phyloP scores from a whole-genome alignment of 2,329 filamentous ascomycete genomes.

The Colletotrichum phormii region DNA sequence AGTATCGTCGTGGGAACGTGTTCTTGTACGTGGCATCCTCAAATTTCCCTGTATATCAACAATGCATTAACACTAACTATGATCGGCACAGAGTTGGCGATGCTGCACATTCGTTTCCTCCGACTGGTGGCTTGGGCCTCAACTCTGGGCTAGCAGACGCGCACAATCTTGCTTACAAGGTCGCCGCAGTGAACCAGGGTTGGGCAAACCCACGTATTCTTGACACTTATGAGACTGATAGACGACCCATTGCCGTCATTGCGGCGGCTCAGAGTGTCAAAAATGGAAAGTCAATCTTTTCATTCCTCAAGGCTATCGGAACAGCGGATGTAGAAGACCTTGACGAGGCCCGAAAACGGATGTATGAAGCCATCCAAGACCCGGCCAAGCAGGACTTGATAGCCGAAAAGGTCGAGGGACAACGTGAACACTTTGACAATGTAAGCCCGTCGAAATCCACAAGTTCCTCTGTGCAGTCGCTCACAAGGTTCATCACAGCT shows the following conservation, averaged over 20 bases:
- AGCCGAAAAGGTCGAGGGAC: slow-evolving; percentile 47
- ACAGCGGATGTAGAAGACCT: slow-evolving; percentile 45
- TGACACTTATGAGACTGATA: slow-evolving; percentile 50
- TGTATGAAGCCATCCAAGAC: slow-evolving; percentile 45
- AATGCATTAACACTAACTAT: background rate
- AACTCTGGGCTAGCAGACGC: slow-evolving; percentile 48
- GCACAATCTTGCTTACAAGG: slow-evolving; percentile 49
- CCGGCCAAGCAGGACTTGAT: slow-evolving; percentile 45
- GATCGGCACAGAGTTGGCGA: slow-evolving; percentile 41
- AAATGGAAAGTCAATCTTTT: slow-evolving; percentile 56
- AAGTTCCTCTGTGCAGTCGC: too few relatives aligned
- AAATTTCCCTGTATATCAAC: background rate
- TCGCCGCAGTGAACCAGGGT: slow-evolving; percentile 49
- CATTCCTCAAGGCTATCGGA: slow-evolving; percentile 51
- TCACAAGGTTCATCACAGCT: slow-evolving; percentile 38
- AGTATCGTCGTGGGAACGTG: slow-evolving; percentile 49
- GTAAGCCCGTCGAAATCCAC: slow-evolving; percentile 8
- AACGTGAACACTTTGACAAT: slow-evolving; percentile 56
- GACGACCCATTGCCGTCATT: slow-evolving; percentile 51
- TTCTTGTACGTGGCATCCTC: slow-evolving; percentile 47
- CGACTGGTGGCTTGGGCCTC: slow-evolving; percentile 47
- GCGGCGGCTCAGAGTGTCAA: slow-evolving; percentile 56
- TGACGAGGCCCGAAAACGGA: slow-evolving; percentile 44
- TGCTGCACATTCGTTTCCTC: slow-evolving; percentile 48
- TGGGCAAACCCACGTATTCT: slow-evolving; percentile 46